These are phyloP conservation scores for Cutaneotrichosporon cutaneum DNA, from an alignment of 1,284 basidiomycete genomes.

Conservation along the genomic window DNA sequence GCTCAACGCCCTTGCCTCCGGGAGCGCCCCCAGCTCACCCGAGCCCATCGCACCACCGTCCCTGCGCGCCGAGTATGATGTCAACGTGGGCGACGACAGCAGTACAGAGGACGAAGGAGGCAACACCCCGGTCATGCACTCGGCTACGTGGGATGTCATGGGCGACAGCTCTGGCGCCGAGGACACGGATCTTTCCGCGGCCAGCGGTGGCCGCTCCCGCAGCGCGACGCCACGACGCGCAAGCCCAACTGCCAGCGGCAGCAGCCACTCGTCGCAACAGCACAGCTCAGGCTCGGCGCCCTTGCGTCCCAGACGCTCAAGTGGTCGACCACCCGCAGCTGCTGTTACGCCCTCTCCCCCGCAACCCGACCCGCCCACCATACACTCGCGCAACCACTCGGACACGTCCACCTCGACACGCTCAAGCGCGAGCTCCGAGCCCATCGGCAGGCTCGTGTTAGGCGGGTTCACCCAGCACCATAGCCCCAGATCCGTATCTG, in stretches of 20 bases:
- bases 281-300: not conserved
- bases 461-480: not conserved
- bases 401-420: not conserved
- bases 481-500: not conserved
- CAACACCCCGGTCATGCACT: not conserved
- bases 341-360: not conserved
- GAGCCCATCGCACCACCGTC: not conserved
- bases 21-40: conserved; percentile 22
- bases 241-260: not conserved
- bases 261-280: conserved; percentile 1
- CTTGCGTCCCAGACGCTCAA: not conserved
- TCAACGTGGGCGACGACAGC: not conserved
- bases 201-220: not conserved
- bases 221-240: not conserved
- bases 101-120: not conserved
- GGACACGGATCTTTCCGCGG: not conserved
- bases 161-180: not conserved
- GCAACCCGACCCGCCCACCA: not conserved
- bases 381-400: not conserved
- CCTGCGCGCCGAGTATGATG: not conserved
- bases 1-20: conserved; percentile 19
- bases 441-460: not conserved
- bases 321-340: not conserved
- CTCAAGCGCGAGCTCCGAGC: not conserved
- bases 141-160: not conserved